Percentiles rank a stretch among this genome's conserved stretches.
phyloP scores from a whole-genome alignment of 129 eudicot genomes.

The Chrysanthemum seticuspe region DNA sequence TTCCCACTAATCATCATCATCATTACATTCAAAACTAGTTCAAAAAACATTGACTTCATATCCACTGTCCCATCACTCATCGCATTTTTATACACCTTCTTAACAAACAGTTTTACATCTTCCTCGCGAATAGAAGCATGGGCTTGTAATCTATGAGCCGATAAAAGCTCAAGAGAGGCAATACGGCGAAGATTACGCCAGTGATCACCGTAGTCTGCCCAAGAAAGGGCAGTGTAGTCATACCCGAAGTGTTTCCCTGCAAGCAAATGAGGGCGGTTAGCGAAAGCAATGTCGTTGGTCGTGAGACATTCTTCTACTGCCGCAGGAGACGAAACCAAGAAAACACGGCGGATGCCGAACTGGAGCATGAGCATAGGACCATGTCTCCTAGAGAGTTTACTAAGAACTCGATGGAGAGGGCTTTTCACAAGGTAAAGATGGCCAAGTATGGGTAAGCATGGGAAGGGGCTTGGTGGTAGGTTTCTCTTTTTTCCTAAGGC shows the following conservation, averaged over 20 bases:
- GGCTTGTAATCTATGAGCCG: not conserved
- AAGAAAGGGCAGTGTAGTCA: not conserved
- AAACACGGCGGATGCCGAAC: not conserved
- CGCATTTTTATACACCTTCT: not conserved
- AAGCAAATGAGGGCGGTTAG: slow-evolving; percentile 6
- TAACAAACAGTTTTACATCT: not conserved
- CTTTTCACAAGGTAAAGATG: not conserved
- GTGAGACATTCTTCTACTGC: not conserved
- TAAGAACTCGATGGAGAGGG: not conserved
- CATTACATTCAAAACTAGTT: not conserved
- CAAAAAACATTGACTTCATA: slow-evolving; percentile 3
- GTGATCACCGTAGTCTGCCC: not conserved
- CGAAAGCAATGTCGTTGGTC: not conserved
- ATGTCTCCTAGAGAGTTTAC: not conserved
- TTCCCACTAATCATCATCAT: slow-evolving; percentile 3
- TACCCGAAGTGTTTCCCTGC: not conserved
- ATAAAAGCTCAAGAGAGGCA: slow-evolving; percentile 5
- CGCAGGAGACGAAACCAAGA: not conserved
- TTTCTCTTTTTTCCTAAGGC: not conserved
- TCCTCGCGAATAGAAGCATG: not conserved
- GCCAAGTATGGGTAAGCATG: not conserved
- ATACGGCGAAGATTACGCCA: slow-evolving; percentile 4
- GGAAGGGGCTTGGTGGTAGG: not conserved
- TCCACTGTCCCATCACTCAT: slow-evolving; percentile 1
- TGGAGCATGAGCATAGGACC: not conserved